These are phyloP conservation scores for Linnemannia hyalina DNA, from an alignment of 192 early-diverging fungal genomes.

Conservation along the genomic window DNA sequence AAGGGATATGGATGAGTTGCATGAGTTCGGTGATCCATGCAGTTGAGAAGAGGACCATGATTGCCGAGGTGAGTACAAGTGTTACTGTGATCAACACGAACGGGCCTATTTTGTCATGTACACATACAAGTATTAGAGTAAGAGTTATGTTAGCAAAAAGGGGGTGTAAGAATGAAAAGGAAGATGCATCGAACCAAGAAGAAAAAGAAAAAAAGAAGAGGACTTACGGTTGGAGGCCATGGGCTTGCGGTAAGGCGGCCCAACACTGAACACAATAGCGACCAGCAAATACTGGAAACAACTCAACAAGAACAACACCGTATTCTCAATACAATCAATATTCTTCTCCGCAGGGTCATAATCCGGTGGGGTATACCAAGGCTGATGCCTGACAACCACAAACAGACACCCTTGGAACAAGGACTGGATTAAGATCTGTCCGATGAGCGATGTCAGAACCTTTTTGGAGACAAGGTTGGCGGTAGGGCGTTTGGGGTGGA, in stretches of 20 bases:
- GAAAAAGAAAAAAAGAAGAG: neutral
- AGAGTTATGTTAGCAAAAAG: neutral
- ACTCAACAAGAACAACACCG: conserved; percentile 89
- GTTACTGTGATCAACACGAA: conserved; percentile 74
- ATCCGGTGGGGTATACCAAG: conserved; percentile 71
- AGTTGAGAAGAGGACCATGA: conserved; percentile 68
- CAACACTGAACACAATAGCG: conserved; percentile 95
- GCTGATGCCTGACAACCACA: conserved; percentile 76
- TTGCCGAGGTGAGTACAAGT: conserved; percentile 63
- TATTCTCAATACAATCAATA: conserved; percentile 90
- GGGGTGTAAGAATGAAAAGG: no score
- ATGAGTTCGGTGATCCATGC: conserved; percentile 66
- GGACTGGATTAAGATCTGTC: conserved; percentile 88
- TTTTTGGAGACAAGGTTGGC: conserved; percentile 91
- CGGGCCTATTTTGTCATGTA: conserved; percentile 58
- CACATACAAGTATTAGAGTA: conserved; percentile 36
- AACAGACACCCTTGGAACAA: conserved; percentile 84
- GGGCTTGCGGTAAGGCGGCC: conserved; percentile 92
- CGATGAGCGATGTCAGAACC: conserved; percentile 91
- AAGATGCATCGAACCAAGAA: no score
- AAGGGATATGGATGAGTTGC: conserved; percentile 75
- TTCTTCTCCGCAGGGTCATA: conserved; percentile 76
- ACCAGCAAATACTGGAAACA: conserved; percentile 95
- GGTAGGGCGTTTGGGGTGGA: conserved; percentile 88
- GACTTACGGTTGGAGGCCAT: conserved; percentile 88